Evolutionary conservation across 2,329 filamentous ascomycete genomes (phyloP).

Genomic region (Chrysosporium queenslandicum): DNA sequence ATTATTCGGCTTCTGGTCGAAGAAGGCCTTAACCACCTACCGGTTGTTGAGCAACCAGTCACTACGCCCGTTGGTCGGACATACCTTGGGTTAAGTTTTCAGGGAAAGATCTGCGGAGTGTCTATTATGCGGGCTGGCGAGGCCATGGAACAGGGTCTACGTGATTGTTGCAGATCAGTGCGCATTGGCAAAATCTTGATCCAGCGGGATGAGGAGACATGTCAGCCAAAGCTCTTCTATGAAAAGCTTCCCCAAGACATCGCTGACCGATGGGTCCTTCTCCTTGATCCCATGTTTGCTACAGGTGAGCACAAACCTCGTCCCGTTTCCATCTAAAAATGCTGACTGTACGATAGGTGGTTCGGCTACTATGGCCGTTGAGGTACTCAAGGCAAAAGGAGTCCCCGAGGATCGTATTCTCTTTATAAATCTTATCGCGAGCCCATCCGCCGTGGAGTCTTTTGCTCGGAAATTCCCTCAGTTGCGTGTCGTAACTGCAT

Average conservation of each 20-base stretch:
- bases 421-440: conserved; percentile 96
- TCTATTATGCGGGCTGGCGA: conserved; percentile 98
- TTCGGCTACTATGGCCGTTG: conserved; percentile 92
- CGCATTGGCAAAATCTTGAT: conserved; percentile 98
- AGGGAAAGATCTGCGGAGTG: conserved; percentile 96
- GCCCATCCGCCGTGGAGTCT: conserved; percentile 78
- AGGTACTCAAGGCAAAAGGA: conserved; percentile 78
- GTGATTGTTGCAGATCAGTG: conserved; percentile 95
- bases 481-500: conserved; percentile 84
- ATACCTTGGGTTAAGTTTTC: conserved; percentile 86
- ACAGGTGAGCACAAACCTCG: conserved; percentile 54
- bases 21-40: conserved; percentile 92
- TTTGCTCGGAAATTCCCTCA: conserved; percentile 85
- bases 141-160: conserved; percentile 93
- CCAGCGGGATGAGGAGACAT: conserved; percentile 91
- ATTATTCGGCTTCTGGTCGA: conserved; percentile 95
- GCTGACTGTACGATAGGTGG: conserved; percentile 50
- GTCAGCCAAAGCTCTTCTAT: conserved; percentile 87
- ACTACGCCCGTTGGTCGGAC: conserved; percentile 81
- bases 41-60: conserved; percentile 77
- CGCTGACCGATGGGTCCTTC: conserved; percentile 78
- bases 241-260: conserved; percentile 96
- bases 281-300: conserved; percentile 98
- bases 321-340: not conserved
- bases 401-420: conserved; percentile 92